Conservation (phyloP, 108 stramenopile genomes). For the Skeletonema tropicum region DNA sequence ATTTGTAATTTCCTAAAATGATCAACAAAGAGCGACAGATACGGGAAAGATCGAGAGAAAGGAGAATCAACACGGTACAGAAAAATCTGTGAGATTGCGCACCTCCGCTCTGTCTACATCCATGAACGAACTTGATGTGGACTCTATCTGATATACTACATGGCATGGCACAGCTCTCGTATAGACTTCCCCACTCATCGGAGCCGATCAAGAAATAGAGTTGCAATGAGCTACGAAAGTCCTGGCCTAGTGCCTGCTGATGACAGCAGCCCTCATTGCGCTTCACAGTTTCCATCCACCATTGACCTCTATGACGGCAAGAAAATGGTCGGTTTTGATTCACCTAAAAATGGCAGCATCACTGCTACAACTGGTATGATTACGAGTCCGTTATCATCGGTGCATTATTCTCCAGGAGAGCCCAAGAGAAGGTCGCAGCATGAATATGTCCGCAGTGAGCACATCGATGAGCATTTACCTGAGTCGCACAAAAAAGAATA, state of each 20-base stretch:
- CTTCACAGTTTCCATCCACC: not conserved
- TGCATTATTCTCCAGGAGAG: constrained; percentile 36
- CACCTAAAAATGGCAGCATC: constrained; percentile 10
- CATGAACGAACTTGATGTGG: no score
- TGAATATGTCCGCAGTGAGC: not conserved
- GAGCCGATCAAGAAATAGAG: not conserved
- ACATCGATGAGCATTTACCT: not conserved
- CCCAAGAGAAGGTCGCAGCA: not conserved
- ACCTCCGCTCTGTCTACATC: not conserved
- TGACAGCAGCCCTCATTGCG: not conserved
- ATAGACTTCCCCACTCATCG: no score
- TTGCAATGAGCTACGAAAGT: not conserved
- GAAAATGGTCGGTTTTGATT: not conserved
- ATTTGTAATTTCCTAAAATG: not conserved
- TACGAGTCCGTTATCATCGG: constrained; percentile 18
- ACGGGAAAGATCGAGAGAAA: not conserved
- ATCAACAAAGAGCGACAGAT: not conserved
- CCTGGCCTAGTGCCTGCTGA: not conserved
- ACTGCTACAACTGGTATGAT: constrained; percentile 1
- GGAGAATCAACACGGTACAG: not conserved
- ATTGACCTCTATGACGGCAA: not conserved
- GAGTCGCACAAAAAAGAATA: not conserved
- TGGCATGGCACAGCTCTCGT: no score
- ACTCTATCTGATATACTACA: no score
- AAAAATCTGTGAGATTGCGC: constrained; percentile 3